These are phyloP conservation scores for Penicillium sp. DNA, from an alignment of 2,329 filamentous ascomycete species.

Conservation along the genomic window DNA sequence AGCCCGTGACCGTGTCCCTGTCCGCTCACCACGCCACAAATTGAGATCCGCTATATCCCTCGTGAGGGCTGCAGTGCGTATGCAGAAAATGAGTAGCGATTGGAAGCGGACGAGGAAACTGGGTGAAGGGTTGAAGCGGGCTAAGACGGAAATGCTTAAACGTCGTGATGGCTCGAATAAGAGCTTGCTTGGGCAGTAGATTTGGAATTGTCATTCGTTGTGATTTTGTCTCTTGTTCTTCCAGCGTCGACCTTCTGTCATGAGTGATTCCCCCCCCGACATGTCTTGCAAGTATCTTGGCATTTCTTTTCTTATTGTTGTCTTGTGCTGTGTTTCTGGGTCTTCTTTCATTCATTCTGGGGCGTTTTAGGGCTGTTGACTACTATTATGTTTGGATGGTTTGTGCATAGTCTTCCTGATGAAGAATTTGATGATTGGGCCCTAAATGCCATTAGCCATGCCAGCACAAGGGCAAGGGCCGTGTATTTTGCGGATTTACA, in stretches of 20 bases:
- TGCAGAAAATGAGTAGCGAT: conserved; percentile 45
- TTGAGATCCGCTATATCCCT: conserved; percentile 42
- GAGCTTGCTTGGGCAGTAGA: conserved; percentile 16
- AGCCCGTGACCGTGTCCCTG: conserved; percentile 31
- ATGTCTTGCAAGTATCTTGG: conserved; percentile 20
- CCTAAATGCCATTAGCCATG: not conserved
- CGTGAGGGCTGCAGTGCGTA: conserved; percentile 45
- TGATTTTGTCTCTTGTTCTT: conserved; percentile 19
- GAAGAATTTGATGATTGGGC: conserved; percentile 7
- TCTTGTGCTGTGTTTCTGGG: not conserved
- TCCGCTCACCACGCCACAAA: conserved; percentile 40
- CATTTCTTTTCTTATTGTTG: conserved; percentile 7
- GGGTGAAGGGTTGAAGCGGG: conserved; percentile 43
- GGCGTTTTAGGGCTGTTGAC: conserved; percentile 2
- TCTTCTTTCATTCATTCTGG: not conserved
- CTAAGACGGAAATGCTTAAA: conserved; percentile 42
- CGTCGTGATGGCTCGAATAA: conserved; percentile 33
- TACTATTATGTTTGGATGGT: conserved; percentile 8
- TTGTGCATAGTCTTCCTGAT: conserved; percentile 12
- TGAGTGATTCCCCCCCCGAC: conserved; percentile 25
- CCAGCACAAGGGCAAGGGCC: too few relatives aligned
- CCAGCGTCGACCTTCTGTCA: conserved; percentile 22
- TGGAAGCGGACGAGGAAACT: conserved; percentile 45
- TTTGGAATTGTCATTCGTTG: conserved; percentile 16
- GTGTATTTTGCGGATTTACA: too few relatives aligned